Evolutionary conservation across 192 early-diverging fungal genomes (phyloP), one percentile per base, ranked within the genome.

Genomic region (Coemansia sp.): DNA sequence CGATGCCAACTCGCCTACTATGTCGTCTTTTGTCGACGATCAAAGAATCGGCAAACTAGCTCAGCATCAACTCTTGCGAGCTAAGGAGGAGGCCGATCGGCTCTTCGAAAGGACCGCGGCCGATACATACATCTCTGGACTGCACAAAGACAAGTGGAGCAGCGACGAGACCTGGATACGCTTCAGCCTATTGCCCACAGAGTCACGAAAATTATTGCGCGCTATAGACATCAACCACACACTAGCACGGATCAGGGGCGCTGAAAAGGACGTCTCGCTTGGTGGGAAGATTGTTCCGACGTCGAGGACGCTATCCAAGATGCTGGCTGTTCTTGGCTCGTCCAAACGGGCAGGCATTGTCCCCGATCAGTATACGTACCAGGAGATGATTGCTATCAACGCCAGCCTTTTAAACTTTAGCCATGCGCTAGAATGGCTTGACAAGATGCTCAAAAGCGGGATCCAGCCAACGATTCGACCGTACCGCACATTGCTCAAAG

Each of bases 331-430:
- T 3, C 75, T 73, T 32, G 68, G 64, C 2, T 32, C 42, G 0
- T 51, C 51, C 8, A 64, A n/a, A 2, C 32, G 41, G 12, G 70
- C 74, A 5, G 68, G 70, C 3, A 64, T 76, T 1, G 61, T 11
- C 8, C 67, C 74, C 21, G 78, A 81, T 41, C 70, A 57, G 51
- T 76, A 73, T 38, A 81, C 78, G 14, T 81, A 66, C 48, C 78
- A 81, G 58, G 78, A 81, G 63, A 64, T 81, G 37, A 73, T 81
- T 51, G 70, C 78, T 11, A 60, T 76, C 7, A 81, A 81, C 55
- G 70, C 69, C 12, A 65, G 53, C 14, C 61, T 81, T 50, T 38
- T 72, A 55, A 68, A 70, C 38, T 76, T 81, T 73, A 48, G 37
- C 31, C 63, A 73, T 7, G 78, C 78, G 8, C 60, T 67, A 25